A percentile compares a stretch with the other conserved stretches of the same genome.
These are phyloP conservation scores for Penicillium aurantiogriseum DNA, from an alignment of 2,329 filamentous ascomycete species.

Conservation along the genomic window DNA sequence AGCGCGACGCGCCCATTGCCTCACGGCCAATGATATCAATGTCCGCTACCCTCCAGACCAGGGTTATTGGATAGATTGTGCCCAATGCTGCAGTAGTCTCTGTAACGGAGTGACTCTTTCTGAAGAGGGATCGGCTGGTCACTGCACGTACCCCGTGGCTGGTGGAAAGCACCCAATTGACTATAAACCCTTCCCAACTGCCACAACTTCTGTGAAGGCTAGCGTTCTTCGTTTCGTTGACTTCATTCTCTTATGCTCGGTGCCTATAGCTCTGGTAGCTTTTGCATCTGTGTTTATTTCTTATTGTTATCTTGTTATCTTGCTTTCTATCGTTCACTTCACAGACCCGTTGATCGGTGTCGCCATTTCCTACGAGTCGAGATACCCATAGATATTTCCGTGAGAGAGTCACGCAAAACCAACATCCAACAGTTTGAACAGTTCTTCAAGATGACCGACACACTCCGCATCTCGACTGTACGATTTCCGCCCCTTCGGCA, in stretches of 20 bases:
- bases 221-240: conserved; percentile 29
- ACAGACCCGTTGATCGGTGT: conserved; percentile 36
- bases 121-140: conserved; percentile 18
- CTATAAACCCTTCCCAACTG: conserved; percentile 35
- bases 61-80: conserved; percentile 23
- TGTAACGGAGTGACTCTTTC: conserved; percentile 20
- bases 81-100: conserved; percentile 36
- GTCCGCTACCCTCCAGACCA: neutral
- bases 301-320: conserved; percentile 23
- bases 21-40: conserved; percentile 16
- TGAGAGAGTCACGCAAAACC: conserved; percentile 20
- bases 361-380: conserved; percentile 20
- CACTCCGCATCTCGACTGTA: conserved; percentile 49
- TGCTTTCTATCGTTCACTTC: conserved; percentile 3
- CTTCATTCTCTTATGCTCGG: conserved; percentile 20
- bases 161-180: conserved; percentile 18
- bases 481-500: conserved; percentile 57
- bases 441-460: conserved; percentile 44
- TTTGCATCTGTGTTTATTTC: conserved; percentile 25
- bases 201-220: conserved; percentile 17
- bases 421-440: conserved; percentile 27
- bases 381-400: conserved; percentile 30
- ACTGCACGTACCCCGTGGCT: conserved; percentile 17
- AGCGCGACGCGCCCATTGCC: conserved; percentile 24
- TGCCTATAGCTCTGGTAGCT: conserved; percentile 38